Evolutionary conservation across 768 basidiomycete genomes (phyloP), one percentile per base, ranked within the genome.

Genomic region (Kwoniella dejecticola): DNA sequence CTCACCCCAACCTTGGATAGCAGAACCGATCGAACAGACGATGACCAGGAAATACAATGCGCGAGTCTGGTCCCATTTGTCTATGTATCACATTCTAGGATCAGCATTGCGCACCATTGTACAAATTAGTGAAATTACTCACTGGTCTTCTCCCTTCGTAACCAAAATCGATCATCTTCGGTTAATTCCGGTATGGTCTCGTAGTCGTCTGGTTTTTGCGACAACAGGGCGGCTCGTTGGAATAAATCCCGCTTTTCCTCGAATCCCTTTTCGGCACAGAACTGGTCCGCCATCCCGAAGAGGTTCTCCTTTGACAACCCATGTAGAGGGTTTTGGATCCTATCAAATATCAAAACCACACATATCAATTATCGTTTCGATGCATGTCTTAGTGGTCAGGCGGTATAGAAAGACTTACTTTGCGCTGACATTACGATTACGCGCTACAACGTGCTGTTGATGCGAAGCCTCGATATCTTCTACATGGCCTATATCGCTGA

Each of bases 1-100:
- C 59, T 70, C 52, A 61, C 65, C 72, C 70, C 72, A 74, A 56
- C 71, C 72, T 36, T 74, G 72, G 11, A 66, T 57, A 23, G 74
- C 72, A 5, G 67, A 60, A 26, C 68, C 76, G 29, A 77, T 54
- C 13, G 69, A 64, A 50, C 67, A 68, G 21, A 75, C 55, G 44
- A 68, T 45, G 42, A 72, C 63, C 17, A 66, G 48, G 61, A 60
- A 67, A 52, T 67, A 75, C 47, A 79, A 47, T 15, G 56, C 62
- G 23, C 57, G 56, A 1, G 77, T 68, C 52, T 78, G 78, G 12
- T 60, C 53, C 77, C 74, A 80, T 42, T 72, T 73, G 66, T 75
- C 64, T 63, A 31, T 11, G 26, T 3, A n/a, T 15, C 27, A 42
- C 6, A 42, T 13, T 42, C 19, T 12, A 42, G 11, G 26, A 29